Base-by-base conservation (phyloP, 306 rosid species). In the Geum urbanum region DNA sequence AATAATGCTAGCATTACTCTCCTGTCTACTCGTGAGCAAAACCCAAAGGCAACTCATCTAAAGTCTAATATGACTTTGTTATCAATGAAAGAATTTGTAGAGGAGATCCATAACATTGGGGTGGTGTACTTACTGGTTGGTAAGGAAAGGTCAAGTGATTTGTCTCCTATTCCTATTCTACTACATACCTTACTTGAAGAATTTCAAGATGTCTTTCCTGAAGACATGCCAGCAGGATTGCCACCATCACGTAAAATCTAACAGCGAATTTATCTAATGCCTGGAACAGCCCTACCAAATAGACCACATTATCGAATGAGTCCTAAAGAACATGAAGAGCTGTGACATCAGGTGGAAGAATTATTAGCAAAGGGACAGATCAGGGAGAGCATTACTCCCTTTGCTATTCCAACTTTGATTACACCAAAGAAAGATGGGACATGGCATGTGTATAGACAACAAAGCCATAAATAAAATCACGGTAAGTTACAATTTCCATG, bases 361-460 rank as follows among this genome's bases (percentile, higher is more conserved):
- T 44, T 66, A 4, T 12, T 73, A 5, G 63, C 41, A 3, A 55
- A 18, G 8, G 41, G 72, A 5, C 7, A 20, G 12, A 40, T 73
- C 9, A 9, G 18, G 15, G 72, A 64, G 13, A 73, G 57, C 20
- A 43, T 73, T 0, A 74, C 72, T 9, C 67, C 58, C 3, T 66
- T 59, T 37, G 49, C 4, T 0, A 24, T 59, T 8, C 50, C 59
- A 0, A 15, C 69, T 0, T 4, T 47, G 5, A 47, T 71, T 6
- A 13, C 54, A 1, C 37, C 50, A 32, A 58, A 71, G 27, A 59
- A 47, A 10, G 39, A 71, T 32, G 48, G 57, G 2, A 41, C 66
- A 20, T 56, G 65, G 66, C 4, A 45, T 8, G 58, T 32, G 45
- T 57, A 37, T 35, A 7, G 48, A 71, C 9, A 66, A 48, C 20